Evolutionary conservation across 2,329 filamentous ascomycete species (phyloP), one percentile per base, ranked within the genome.

Genomic region (Nemania bipapillata): DNA sequence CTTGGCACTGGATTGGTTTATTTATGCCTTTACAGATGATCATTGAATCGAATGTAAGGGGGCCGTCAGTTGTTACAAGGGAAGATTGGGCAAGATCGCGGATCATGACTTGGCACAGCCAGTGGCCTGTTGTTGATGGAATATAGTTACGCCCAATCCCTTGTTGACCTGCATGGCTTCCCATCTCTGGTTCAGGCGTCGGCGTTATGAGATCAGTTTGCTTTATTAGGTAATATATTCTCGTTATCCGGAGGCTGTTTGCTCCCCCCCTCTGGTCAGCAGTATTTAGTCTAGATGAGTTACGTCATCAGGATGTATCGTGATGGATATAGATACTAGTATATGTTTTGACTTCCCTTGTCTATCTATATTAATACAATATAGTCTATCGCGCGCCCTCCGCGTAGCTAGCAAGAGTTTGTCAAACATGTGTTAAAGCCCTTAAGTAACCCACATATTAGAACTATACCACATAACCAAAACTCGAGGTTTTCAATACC

Each of bases 191-290:
- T 72, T 71, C 30, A 57, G 75, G 77, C 74, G 76, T 77, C 74
- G 76, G 76, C 73, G 76, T 77, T 77, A 37, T 60, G 71, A 75
- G 76, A 74, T 60, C 49, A 69, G 17, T 59, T 70, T 73, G 56
- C 68, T 70, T 73, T 56, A 68, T 65, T 68, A 65, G 70, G 65
- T 57, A 72, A 73, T 74, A 74, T 66, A 74, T 69, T 73, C 67
- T 66, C 57, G 30, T 65, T 72, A 73, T 69, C 58, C 64, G 66
- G 65, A 69, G 63, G 50, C 66, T 62, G 22, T 56, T 35, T 26
- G 35, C 66, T 58, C 61, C n/a, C 22, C 37, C 32, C 30, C 32
- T 68, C 47, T 26, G 47, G 52, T 53, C 47, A 60, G 56, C 53
- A 52, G 40, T 45, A 45, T 45, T 54, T 66, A 57, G 61, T 64